Evolutionary conservation across 352 stramenopile species (phyloP), one percentile per base, ranked within the genome.

Genomic region (Phytophthora macrochlamydospora): DNA sequence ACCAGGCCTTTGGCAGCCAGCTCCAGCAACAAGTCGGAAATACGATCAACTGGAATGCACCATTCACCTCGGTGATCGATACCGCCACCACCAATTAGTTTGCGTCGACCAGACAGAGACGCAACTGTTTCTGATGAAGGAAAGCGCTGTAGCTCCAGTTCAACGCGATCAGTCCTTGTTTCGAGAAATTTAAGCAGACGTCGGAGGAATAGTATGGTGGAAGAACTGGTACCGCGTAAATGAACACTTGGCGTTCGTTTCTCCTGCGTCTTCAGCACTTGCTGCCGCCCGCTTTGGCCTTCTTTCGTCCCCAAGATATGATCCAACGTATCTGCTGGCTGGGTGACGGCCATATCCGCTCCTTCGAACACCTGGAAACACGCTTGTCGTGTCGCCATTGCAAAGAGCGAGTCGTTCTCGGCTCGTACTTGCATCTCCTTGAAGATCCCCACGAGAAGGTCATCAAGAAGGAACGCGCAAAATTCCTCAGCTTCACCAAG

Each of bases 391-490:
- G 65, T 53, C 2, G 75, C 62, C 5, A 43, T n/a, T 14, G 51
- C 24, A 52, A 88, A 75, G 3, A 72, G 52, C 0, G 43, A 37
- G 24, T 52, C 44, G 55, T 76, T 88, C 38, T 84, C 66, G 3
- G 69, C 48, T 6, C 56, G 55, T 24, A 81, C 69, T 42, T 76
- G 69, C 74, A 86, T 83, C 42, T 84, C 69, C 29, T 73, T 30
- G 13, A 88, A 88, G 32, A 88, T 76, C n/a, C 69, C 72, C 24
- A 69, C 56, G 11, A 84, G 35, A 5, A 80, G 44, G 31, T 83
- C 79, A 7, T 71, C 51, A 12, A 82, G 4, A 4, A 84, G 35
- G 40, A 66, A 72, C 11, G 73, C 60, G 14, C 64, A 73, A 1
- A 68, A 60, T 4, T 83, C 72, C 49, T 88, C 79, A 0, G 76